phyloP scores from a whole-genome alignment of 1,284 basidiomycete species.

The Ganoderma sp. region DNA sequence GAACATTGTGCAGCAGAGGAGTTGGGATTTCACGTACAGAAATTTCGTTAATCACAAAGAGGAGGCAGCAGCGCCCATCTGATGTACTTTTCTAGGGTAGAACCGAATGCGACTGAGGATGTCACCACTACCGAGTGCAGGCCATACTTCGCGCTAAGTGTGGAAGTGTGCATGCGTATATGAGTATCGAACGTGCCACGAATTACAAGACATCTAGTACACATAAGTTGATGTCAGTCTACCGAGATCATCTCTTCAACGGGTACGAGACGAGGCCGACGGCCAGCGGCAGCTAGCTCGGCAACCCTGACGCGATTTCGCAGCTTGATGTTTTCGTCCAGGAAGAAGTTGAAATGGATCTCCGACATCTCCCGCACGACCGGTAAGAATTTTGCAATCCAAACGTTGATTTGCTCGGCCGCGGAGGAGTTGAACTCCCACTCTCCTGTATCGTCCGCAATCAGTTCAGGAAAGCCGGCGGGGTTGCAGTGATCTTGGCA shows the following conservation, averaged over 20 bases:
- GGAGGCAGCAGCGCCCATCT: too few relatives aligned
- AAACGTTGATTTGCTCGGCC: constrained; percentile 31
- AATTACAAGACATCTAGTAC: too few relatives aligned
- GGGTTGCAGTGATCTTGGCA: constrained; percentile 44
- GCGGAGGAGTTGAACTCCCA: constrained; percentile 42
- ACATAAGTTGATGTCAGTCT: too few relatives aligned
- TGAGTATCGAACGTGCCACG: too few relatives aligned
- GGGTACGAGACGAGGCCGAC: background rate
- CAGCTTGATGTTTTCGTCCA: constrained; percentile 45
- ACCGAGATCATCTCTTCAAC: background rate
- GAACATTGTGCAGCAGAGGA: background rate
- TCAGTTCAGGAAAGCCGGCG: constrained; percentile 35
- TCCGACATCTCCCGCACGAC: constrained; percentile 40
- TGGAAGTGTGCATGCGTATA: too few relatives aligned
- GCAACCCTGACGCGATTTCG: background rate
- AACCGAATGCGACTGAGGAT: too few relatives aligned
- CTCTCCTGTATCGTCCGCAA: constrained; percentile 28
- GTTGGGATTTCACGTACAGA: background rate
- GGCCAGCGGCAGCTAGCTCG: background rate
- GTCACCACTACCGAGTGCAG: too few relatives aligned
- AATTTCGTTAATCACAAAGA: background rate
- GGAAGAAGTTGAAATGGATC: constrained; percentile 42
- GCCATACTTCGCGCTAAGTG: too few relatives aligned
- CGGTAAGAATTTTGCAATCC: constrained; percentile 37
- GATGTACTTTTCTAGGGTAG: too few relatives aligned